Conservation (phyloP, 129 eudicot species). For the carrot (Daucus carota) region DH1_v3.0 NC_030389.2:9496501-9497000, state of each 20-base stretch:
- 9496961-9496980: constrained; percentile 88
- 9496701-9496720: constrained; percentile 69
- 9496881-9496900: constrained; percentile 70
- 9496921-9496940: constrained; percentile 55
- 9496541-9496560: constrained; percentile 89
- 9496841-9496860: constrained; percentile 41
- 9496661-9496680: constrained; percentile 64
- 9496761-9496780: constrained; percentile 75
- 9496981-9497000: constrained; percentile 50
- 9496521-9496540: constrained; percentile 57
- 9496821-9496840: constrained; percentile 61
- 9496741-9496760: constrained; percentile 33
- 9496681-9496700: constrained; percentile 65
- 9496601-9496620: constrained; percentile 67
- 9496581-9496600: constrained; percentile 82
- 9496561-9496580: constrained; percentile 80
- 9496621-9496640: constrained; percentile 57
- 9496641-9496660: constrained; percentile 83
- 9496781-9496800: constrained; percentile 65
- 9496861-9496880: constrained; percentile 67
- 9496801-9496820: constrained; percentile 77
- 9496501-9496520: constrained; percentile 11
- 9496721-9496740: constrained; percentile 80
- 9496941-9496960: constrained; percentile 79
- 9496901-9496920: constrained; percentile 51